Conservation (phyloP, 2,329 filamentous ascomycete genomes). For the Cladophialophora yegresii region DNA sequence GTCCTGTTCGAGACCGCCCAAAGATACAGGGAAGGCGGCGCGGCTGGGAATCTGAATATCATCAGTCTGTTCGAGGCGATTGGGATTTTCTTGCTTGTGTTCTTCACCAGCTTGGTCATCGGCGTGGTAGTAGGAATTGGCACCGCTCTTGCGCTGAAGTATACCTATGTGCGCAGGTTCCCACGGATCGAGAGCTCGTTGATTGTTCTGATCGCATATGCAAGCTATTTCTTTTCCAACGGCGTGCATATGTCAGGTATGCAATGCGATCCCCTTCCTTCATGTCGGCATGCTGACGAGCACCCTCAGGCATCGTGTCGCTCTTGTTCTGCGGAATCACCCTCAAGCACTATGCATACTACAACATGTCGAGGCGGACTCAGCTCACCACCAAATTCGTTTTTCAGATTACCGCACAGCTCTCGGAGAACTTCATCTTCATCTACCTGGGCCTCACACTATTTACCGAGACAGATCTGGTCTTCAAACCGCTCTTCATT, state of each 20-base stretch:
- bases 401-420: conserved; percentile 89
- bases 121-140: conserved; percentile 83
- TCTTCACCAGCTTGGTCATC: conserved; percentile 90
- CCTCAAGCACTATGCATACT: conserved; percentile 97
- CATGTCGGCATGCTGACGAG: conserved; percentile 27
- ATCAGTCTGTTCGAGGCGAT: conserved; percentile 86
- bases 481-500: conserved; percentile 93
- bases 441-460: conserved; percentile 95
- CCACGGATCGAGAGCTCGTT: conserved; percentile 97
- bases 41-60: conserved; percentile 69
- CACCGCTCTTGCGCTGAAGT: conserved; percentile 87
- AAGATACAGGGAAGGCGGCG: conserved; percentile 78
- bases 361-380: conserved; percentile 98
- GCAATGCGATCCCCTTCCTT: conserved; percentile 38
- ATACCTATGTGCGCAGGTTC: conserved; percentile 87
- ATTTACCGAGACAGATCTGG: conserved; percentile 84
- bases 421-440: conserved; percentile 99
- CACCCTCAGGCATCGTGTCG: conserved; percentile 79
- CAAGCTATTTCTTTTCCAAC: conserved; percentile 97
- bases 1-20: conserved; percentile 98
- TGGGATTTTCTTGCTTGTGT: conserved; percentile 91
- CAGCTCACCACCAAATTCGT: conserved; percentile 98
- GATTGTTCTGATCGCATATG: conserved; percentile 90
- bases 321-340: conserved; percentile 97
- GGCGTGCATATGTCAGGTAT: conserved; percentile 92